Base-by-base conservation (phyloP, 2,329 filamentous ascomycete species). In the Phyllosticta citrichinensis region DNA sequence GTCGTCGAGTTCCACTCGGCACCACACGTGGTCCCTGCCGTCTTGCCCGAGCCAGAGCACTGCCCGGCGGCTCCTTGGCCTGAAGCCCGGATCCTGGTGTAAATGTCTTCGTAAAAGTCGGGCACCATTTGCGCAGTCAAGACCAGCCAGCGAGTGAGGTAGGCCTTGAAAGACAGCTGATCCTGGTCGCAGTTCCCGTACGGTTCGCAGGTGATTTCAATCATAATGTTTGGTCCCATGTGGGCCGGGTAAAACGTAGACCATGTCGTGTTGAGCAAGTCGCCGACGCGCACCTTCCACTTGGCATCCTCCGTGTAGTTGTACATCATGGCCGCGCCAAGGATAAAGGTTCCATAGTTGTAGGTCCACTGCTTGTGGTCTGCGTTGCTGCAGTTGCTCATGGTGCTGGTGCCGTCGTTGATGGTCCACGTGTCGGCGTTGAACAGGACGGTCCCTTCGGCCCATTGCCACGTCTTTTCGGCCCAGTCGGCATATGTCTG, bases 161-260 rank as follows among this genome's bases (percentile, higher is more conserved):
- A 85, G 50, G 86, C 87, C 73, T 89, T 89, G 81, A 87, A 91
- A 1, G 83, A 83, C 63, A 83, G 73, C 78, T 91, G 88, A 67
- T 93, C 89, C 55, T 82, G 79, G 62, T 86, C 86, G 76, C 89
- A 93, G 20, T 75, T 80, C 22, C 71, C 69, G 2, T 69, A 74
- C 2, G 79, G 74, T 66, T 91, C 87, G 74, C 89, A 93, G 12
- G 84, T 77, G 2, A 83, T 74, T 71, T 93, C 89, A 61, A 76
- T 83, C 66, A 88, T 84, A 65, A 87, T 77, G 52, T 79, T 79
- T 68, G 83, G 76, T 14, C 82, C 73, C 6, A 78, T 73, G 65
- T 83, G 82, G 12, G 77, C 77, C 56, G 74, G 79, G 73, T 85
- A 85, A 68, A 85, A 85, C 10, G 72, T 71, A 19, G 68, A 65